Base-by-base conservation (phyloP, 1,284 basidiomycete genomes). In the Ganoderma boninense region DNA sequence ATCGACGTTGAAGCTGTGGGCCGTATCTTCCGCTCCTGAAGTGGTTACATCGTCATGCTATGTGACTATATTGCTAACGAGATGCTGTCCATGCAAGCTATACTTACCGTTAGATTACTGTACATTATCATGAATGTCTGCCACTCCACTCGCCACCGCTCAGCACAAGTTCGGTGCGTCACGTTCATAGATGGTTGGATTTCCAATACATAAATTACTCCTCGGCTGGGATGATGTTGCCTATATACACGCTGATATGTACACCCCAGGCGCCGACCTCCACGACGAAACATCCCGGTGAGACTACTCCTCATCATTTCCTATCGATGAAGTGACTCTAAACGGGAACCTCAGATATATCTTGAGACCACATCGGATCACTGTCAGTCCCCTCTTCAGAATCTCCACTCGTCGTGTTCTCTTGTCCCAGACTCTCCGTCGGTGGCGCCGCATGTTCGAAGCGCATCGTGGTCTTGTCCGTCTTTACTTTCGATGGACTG, bases 381-480 rank as follows among this genome's bases (percentile, higher is more conserved):
- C 57, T 40, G 11, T 20, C 20, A n/a, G 5, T 38, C 57, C 40
- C 57, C 20, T 60, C 57, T 26, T 52, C 49, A n/a, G 11, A 40
- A 14, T 60, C 35, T 18, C 13, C 57, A 10, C 20, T 38, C 11
- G 16, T n/a, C 35, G 57, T 40, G n/a, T 40, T 20, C 18, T 60
- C 57, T 40, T 60, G 18, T 11, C 35, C 57, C 4, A n/a, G 7
- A 40, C 18, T 40, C 57, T n/a, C 57, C 35, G 35, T 38, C 18
- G 57, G 20, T 10, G 35, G 10, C 3, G 20, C 20, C 8, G 35
- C 35, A 60, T 64, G 46, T n/a, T 64, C 63, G 14, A 64, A 64
- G 14, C 46, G 63, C 32, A 64, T 54, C 29, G 63, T 64, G 4
- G 63, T 64, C 49, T 40, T 52, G 18, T 64, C 49, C 4, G 63